A percentile compares a stretch with the other conserved stretches of the same genome.
Evolutionary conservation across 2,329 filamentous ascomycete genomes (phyloP).

Genomic region (Phialocephala subalpina): DNA sequence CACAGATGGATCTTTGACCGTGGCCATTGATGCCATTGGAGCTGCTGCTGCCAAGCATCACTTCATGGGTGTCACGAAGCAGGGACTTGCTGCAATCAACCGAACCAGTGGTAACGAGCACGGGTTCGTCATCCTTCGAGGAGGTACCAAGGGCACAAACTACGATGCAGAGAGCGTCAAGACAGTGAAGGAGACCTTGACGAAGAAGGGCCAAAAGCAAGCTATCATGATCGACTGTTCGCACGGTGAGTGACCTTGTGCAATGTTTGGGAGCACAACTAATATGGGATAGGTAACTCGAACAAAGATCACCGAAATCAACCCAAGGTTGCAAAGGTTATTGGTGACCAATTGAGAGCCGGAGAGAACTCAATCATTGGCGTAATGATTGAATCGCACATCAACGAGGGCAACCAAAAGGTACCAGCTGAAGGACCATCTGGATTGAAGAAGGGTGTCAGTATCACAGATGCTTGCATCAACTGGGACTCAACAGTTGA

Average conservation of each 20-base stretch:
- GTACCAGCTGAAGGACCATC: slow-evolving; percentile 82
- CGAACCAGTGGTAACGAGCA: slow-evolving; percentile 94
- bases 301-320: slow-evolving; percentile 98
- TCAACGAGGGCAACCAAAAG: slow-evolving; percentile 91
- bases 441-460: slow-evolving; percentile 85
- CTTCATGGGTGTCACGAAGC: slow-evolving; percentile 99
- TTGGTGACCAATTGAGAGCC: slow-evolving; percentile 85
- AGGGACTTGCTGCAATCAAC: slow-evolving; percentile 93
- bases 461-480: slow-evolving; percentile 96
- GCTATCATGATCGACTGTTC: slow-evolving; percentile 99
- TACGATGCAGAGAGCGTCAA: slow-evolving; percentile 87
- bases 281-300: slow-evolving; percentile 75
- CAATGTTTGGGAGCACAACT: slow-evolving; percentile 3
- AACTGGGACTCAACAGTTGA: slow-evolving; percentile 86
- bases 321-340: slow-evolving; percentile 84
- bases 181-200: slow-evolving; percentile 78
- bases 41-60: slow-evolving; percentile 87
- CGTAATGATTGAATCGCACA: slow-evolving; percentile 99
- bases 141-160: slow-evolving; percentile 92
- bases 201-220: slow-evolving; percentile 83
- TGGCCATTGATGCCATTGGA: slow-evolving; percentile 96
- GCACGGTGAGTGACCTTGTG: slow-evolving; percentile 69
- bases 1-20: slow-evolving; percentile 88
- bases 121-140: slow-evolving; percentile 95
- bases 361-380: slow-evolving; percentile 91